Evolutionary conservation across 352 stramenopile genomes (phyloP).

Genomic region (Lagenidium sp.): DNA sequence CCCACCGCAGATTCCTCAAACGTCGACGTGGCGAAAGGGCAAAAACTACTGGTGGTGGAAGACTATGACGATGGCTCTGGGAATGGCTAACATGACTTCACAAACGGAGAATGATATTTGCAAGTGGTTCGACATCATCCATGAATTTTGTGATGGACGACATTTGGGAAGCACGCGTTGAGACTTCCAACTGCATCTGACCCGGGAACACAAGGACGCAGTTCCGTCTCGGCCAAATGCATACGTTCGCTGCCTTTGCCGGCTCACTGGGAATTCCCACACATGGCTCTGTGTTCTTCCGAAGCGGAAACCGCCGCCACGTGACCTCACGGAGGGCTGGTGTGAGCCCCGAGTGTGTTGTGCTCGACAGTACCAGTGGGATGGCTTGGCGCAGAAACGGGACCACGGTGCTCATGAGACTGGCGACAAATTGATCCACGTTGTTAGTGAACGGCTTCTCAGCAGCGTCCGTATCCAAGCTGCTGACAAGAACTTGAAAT

Average conservation of each 20-base stretch:
- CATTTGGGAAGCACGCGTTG: no score
- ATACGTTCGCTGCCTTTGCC: neutral
- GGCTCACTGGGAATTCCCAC: neutral
- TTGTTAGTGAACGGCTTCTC: no score
- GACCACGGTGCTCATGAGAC: no score
- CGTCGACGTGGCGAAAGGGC: neutral
- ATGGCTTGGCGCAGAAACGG: no score
- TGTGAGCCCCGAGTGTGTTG: neutral
- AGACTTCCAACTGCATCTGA: no score
- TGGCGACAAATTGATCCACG: no score
- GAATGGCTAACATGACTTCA: no score
- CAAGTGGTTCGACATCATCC: constrained; percentile 1
- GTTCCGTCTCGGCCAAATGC: constrained; percentile 3
- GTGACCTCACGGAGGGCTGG: neutral
- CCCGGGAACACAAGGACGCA: constrained; percentile 1
- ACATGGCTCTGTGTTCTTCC: neutral
- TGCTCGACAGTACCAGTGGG: neutral
- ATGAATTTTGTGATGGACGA: neutral
- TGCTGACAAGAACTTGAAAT: no score
- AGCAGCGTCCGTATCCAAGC: no score
- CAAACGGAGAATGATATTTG: no score
- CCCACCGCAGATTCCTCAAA: neutral
- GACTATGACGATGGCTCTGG: constrained; percentile 6
- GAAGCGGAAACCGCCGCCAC: constrained; percentile 5
- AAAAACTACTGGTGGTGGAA: constrained; percentile 7